Conservation (phyloP, 768 basidiomycete species). For the Termitomyces sp. region DNA sequence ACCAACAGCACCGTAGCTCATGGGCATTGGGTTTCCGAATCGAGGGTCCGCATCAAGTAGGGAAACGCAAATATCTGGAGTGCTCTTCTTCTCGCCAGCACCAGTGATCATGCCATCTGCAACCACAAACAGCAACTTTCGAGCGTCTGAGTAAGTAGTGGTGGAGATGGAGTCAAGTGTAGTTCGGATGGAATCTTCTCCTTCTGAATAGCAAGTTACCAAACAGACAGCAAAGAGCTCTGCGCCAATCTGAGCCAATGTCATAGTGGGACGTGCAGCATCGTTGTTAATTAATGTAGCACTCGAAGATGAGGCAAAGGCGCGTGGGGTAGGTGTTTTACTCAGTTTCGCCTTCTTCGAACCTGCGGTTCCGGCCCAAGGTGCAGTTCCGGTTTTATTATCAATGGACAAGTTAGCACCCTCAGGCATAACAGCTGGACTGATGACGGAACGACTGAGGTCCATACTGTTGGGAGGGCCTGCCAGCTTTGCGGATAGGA, state of each 20-base stretch:
- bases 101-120: slow-evolving; percentile 99
- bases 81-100: slow-evolving; percentile 91
- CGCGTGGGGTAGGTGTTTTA: slow-evolving; percentile 45
- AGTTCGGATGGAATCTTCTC: slow-evolving; percentile 85
- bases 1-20: slow-evolving; percentile 91
- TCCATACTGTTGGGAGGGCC: slow-evolving; percentile 69
- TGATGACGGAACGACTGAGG: slow-evolving; percentile 81
- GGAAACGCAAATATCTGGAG: slow-evolving; percentile 94
- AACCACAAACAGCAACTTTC: slow-evolving; percentile 91
- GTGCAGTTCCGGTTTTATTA: slow-evolving; percentile 89
- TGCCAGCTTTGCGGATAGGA: slow-evolving; percentile 79
- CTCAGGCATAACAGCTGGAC: slow-evolving; percentile 93
- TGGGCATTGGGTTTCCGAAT: slow-evolving; percentile 93
- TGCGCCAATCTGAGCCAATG: slow-evolving; percentile 85
- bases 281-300: slow-evolving; percentile 54
- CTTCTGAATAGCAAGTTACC: slow-evolving; percentile 98
- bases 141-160: slow-evolving; percentile 87
- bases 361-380: slow-evolving; percentile 73
- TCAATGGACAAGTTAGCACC: slow-evolving; percentile 94
- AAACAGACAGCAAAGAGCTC: slow-evolving; percentile 95
- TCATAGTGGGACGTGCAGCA: slow-evolving; percentile 63
- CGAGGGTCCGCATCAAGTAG: slow-evolving; percentile 90
- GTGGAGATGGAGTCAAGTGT: slow-evolving; percentile 92
- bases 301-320: slow-evolving; percentile 49
- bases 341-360: slow-evolving; percentile 46